These are phyloP conservation scores for Podospora conica DNA, from an alignment of 495 filamentous ascomycete species.

Conservation along the genomic window DNA sequence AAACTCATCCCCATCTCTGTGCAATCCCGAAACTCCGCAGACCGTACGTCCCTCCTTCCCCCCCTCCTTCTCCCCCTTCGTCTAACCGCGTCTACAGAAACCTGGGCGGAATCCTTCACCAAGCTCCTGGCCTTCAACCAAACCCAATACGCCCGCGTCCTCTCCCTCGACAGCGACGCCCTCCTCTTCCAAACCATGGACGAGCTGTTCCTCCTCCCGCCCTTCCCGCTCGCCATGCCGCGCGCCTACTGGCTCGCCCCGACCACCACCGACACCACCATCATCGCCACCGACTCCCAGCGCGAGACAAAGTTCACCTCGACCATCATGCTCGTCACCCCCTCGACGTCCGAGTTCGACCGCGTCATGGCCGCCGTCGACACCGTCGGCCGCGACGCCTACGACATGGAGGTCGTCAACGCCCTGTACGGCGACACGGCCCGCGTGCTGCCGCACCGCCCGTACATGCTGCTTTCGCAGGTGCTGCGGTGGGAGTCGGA, in stretches of 20 bases:
- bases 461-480: constrained; percentile 61
- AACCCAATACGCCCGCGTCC: constrained; percentile 59
- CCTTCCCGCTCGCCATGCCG: constrained; percentile 55
- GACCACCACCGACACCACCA: constrained; percentile 40
- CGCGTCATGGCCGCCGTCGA: constrained; percentile 46
- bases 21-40: constrained; percentile 41
- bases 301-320: neutral
- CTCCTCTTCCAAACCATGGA: constrained; percentile 61
- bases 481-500: constrained; percentile 54
- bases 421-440: constrained; percentile 59
- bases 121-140: constrained; percentile 69
- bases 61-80: too few relatives aligned
- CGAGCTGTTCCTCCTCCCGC: constrained; percentile 67
- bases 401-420: constrained; percentile 74
- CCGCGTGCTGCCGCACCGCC: constrained; percentile 67
- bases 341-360: constrained; percentile 49
- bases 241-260: constrained; percentile 65
- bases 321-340: constrained; percentile 56
- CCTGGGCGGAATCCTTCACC: constrained; percentile 59
- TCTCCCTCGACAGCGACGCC: constrained; percentile 64
- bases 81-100: constrained; percentile 30
- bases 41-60: constrained; percentile 4
- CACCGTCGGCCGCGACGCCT: constrained; percentile 36
- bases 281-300: constrained; percentile 40
- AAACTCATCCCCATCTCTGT: constrained; percentile 54